Base-by-base conservation (phyloP, 2,329 filamentous ascomycete genomes). In the Teratosphaeria epicoccoides region DNA sequence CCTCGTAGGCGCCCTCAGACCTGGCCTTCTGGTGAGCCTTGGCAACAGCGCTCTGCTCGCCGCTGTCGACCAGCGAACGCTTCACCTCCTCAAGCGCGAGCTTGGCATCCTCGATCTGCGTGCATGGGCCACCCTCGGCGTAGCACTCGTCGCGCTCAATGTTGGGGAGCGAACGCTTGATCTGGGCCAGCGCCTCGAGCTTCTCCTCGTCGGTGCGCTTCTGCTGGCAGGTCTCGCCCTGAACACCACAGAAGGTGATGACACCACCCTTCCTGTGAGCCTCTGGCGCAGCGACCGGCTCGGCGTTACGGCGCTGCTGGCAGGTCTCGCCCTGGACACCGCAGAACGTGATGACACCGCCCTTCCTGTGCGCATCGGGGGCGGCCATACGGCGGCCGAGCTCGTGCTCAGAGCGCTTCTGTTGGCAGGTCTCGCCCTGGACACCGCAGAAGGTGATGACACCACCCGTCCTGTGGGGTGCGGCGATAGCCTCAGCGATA, bases 111-210 rank as follows among this genome's bases (percentile, higher is more conserved):
- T 60, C 43, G 28, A 58, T 55, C 44, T 52, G 46, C 52, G 56
- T 47, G 51, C 59, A 59, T 56, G 59, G 53, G 26, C 51, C 54
- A 37, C 51, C 55, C 24, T 57, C 52, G 23, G 43, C 50, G 52
- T 53, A 55, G 50, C 58, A 60, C 51, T 59, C 53, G 7, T 29
- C 49, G 43, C 51, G 53, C 49, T 53, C 50, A 46, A 53, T 22
- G n/a, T 54, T 29, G 14, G 57, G 58, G 51, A 61, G 29, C 50
- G 66, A 26, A 11, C 67, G 67, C 24, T 48, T 47, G 48, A 57
- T 50, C 22, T 48, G 44, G 29, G 52, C 37, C 47, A 69, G 66
- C 46, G 69, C 68, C 17, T 68, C 68, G 55, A 71, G 72, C 63
- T 71, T 72, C 50, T 67, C 66, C 63, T 47, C 37, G 28, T 46